phyloP scores from a whole-genome alignment of 2,329 filamentous ascomycete species.

The Zymoseptoria tritici region DNA sequence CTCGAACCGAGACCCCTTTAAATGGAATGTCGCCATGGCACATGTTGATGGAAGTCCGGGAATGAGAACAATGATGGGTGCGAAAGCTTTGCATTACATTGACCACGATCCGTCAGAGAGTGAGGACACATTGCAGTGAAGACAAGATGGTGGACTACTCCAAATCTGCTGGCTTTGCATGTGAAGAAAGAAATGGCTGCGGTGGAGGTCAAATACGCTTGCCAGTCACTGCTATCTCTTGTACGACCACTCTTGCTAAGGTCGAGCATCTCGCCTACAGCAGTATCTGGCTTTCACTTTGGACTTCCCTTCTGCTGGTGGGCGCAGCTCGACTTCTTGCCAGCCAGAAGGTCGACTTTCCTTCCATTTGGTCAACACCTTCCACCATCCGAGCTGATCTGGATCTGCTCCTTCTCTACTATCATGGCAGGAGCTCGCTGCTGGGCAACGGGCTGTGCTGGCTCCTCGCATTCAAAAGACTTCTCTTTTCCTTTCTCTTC shows the following conservation, averaged over 20 bases:
- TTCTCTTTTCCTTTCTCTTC: background rate
- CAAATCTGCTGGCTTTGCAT: background rate
- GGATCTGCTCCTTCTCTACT: background rate
- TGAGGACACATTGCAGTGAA: too few relatives aligned
- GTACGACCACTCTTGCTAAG: background rate
- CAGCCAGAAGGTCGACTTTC: background rate
- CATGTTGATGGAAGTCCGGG: too few relatives aligned
- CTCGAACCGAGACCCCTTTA: too few relatives aligned
- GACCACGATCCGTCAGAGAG: too few relatives aligned
- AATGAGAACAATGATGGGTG: too few relatives aligned
- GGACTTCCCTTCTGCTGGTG: background rate
- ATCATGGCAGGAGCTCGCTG: background rate
- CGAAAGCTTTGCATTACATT: too few relatives aligned
- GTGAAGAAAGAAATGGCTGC: background rate
- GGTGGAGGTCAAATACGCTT: too few relatives aligned
- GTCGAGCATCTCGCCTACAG: background rate
- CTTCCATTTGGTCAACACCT: background rate
- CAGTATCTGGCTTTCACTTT: background rate
- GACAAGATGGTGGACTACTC: too few relatives aligned
- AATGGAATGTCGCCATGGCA: too few relatives aligned
- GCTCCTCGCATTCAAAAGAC: background rate
- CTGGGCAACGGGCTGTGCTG: background rate
- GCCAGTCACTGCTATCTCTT: too few relatives aligned
- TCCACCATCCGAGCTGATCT: background rate
- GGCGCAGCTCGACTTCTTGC: background rate